Evolutionary conservation across 352 stramenopile genomes (phyloP), one percentile per base, ranked within the genome.

Genomic region (Phytophthora uliginosa): DNA sequence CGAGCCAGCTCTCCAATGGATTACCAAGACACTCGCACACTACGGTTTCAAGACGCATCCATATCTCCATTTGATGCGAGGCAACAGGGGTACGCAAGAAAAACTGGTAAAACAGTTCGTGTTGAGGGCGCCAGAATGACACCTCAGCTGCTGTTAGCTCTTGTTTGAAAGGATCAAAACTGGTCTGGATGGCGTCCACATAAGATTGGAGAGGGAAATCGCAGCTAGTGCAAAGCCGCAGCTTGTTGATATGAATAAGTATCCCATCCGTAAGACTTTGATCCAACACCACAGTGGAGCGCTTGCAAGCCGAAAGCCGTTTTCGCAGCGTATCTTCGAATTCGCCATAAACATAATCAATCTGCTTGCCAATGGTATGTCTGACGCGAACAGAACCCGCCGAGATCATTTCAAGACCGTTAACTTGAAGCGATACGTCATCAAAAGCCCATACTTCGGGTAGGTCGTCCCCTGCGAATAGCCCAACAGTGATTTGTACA

Each of bases 391-490:
- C 62, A 13, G 42, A 28, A 56, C 84, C 61, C 13, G 92, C 67
- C 3, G 63, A 33, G 1, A 81, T 33, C 62, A 95, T 74, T n/a
- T 84, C 69, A 1, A 90, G 48, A 15, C 53, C 64, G 24, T 86
- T 88, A 31, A 83, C 73, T 0, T 71, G 60, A 17, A 96, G 36
- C 10, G 36, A 45, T 38, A 94, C 82, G 48, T 80, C 50, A 7
- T 74, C 64, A 59, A 96, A 94, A 13, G 63, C 54, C 89, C 89
- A 96, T 34, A 93, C 50, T 22, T 94, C 84, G 0, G 89, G 89
- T 18, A 96, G 63, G 67, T 96, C 89, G 9, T 89, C 73, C 26
- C 89, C 85, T 28, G 73, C 81, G 60, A 96, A 93, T 1, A 87
- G 42, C 3, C 84, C 84, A 38, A 93, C 72, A 24, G 52, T 24